phyloP scores from a whole-genome alignment of 371 early-diverging fungal species.

The Mortierella sp. region DNA sequence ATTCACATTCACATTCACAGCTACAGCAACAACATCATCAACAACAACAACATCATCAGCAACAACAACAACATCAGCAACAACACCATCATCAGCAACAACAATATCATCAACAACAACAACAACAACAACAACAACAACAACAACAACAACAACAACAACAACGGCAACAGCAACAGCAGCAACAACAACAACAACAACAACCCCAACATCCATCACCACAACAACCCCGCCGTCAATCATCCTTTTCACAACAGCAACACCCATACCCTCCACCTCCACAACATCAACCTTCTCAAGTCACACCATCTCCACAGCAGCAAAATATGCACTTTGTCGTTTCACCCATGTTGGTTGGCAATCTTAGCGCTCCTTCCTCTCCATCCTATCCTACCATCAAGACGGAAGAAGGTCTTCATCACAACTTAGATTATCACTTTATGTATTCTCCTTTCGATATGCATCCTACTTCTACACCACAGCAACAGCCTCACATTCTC shows the following conservation, averaged over 20 bases:
- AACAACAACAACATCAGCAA: slow-evolving; percentile 11
- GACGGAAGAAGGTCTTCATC: slow-evolving; percentile 32
- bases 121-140: slow-evolving; percentile 1
- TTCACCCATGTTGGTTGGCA: slow-evolving; percentile 37
- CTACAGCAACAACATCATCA: slow-evolving; percentile 8
- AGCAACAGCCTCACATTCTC: slow-evolving; percentile 22
- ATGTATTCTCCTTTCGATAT: slow-evolving; percentile 41
- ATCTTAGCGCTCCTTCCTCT: slow-evolving; percentile 36
- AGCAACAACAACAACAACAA: background rate
- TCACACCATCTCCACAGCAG: slow-evolving; percentile 18
- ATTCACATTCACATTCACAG: slow-evolving; percentile 2
- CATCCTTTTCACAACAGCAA: slow-evolving; percentile 1
- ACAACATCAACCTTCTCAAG: slow-evolving; percentile 11
- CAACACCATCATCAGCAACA: background rate
- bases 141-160: slow-evolving; percentile 17
- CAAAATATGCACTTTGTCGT: slow-evolving; percentile 33
- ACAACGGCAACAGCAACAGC: slow-evolving; percentile 10
- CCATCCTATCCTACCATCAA: slow-evolving; percentile 40
- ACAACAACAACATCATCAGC: slow-evolving; percentile 21
- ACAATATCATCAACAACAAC: slow-evolving; percentile 9
- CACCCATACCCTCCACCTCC: background rate
- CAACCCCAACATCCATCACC: slow-evolving; percentile 14
- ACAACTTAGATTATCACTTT: slow-evolving; percentile 29
- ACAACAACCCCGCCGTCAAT: background rate
- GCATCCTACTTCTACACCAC: slow-evolving; percentile 16